Base-by-base conservation (phyloP, 495 filamentous ascomycete genomes). In the Xylaria nigripes region DNA sequence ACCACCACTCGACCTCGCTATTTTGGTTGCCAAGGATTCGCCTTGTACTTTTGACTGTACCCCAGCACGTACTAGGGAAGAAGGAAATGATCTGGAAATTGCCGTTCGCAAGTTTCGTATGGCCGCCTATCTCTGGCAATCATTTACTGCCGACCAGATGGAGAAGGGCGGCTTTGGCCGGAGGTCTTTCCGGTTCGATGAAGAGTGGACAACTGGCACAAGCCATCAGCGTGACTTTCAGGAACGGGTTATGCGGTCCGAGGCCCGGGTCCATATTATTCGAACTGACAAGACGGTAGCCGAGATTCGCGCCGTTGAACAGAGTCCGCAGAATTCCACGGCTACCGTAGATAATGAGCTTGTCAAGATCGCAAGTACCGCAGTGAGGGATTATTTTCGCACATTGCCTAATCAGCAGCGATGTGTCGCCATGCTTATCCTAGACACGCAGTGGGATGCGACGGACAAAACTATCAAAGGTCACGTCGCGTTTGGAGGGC, bases 141-240 rank as follows among this genome's bases (percentile, higher is more conserved):
- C 90, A 7, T 96, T 93, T 63, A 96, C 91, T 0, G 88, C 86
- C 12, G 90, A 95, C 64, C 90, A 96, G 65, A 96, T 96, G 90
- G 85, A 80, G 67, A 86, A 89, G 54, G 86, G 92, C 67, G 84
- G 82, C 43, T 79, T 96, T 49, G 89, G 89, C 2, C 79, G 91
- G 23, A 80, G 91, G 21, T 86, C 82, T 43, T 95, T 95, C 64
- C 77, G 90, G 40, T 88, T 92, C 58, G 91, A 96, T 50, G 91
- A 96, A 67, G 88, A 92, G 60, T 96, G 91, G 91, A 86, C 89
- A 51, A 80, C 81, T 0, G 89, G 89, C 15, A 86, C 84, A 13
- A 74, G 87, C 45, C 89, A 83, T 38, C 76, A 77, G 55, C 80
- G 86, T 29, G 90, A 96, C 69, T 70, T 71, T 46, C 76, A 84